A percentile compares a stretch with the other conserved stretches of the same genome.
phyloP scores from a whole-genome alignment of 75 land plant species.

The Pseudotsuga menziesii region DNA sequence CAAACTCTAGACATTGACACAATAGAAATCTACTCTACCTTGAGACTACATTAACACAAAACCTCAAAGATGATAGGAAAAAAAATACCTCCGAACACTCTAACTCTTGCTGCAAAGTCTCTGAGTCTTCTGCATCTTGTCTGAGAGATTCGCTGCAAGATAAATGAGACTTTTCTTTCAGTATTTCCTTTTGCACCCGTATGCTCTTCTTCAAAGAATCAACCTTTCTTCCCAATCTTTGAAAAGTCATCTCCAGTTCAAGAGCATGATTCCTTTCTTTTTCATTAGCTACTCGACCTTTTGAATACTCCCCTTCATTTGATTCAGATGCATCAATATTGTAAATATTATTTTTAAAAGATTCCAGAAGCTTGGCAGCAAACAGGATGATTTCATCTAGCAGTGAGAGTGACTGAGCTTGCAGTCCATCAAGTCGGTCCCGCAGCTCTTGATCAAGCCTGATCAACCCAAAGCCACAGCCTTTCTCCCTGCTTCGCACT shows the following conservation, averaged over 20 bases:
- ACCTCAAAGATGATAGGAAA: neutral
- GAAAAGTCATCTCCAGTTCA: neutral
- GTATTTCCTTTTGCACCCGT: slow-evolving; percentile 5
- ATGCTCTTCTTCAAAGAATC: slow-evolving; percentile 8
- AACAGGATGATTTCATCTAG: slow-evolving; percentile 38
- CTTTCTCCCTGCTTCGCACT: slow-evolving; percentile 23
- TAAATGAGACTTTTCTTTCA: slow-evolving; percentile 7
- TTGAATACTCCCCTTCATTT: slow-evolving; percentile 1
- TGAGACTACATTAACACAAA: neutral
- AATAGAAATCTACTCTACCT: no score
- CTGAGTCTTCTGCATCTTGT: neutral
- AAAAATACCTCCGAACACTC: neutral
- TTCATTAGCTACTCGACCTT: neutral
- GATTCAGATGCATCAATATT: slow-evolving; percentile 2
- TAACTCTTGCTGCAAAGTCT: neutral
- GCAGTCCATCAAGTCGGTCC: slow-evolving; percentile 36
- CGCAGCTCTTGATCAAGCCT: slow-evolving; percentile 53
- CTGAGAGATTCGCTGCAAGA: slow-evolving; percentile 7
- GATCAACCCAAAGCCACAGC: slow-evolving; percentile 16
- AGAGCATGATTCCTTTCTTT: slow-evolving; percentile 3
- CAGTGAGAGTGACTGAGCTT: slow-evolving; percentile 43
- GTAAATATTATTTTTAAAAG: slow-evolving; percentile 1
- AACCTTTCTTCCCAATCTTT: slow-evolving; percentile 6
- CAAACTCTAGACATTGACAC: no score
- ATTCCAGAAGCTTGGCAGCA: slow-evolving; percentile 40